Conservation (phyloP, 768 basidiomycete genomes). For the Xerocomus potaroensis region DNA sequence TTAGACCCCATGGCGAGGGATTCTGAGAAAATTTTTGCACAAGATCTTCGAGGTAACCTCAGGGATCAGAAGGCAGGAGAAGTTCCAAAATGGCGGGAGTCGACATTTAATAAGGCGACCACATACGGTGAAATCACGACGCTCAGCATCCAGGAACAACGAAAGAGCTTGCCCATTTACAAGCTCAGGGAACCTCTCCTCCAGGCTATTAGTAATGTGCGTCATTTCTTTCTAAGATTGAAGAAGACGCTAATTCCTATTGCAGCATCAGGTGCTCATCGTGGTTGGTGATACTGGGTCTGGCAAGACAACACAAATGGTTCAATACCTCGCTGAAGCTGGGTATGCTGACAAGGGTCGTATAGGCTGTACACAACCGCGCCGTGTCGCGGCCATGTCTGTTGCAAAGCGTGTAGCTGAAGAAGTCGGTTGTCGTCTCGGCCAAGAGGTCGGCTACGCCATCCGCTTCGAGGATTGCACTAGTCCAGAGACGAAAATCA, state of each 20-base stretch:
- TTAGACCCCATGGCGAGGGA: slow-evolving; percentile 95
- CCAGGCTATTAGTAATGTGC: slow-evolving; percentile 86
- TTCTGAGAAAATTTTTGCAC: slow-evolving; percentile 84
- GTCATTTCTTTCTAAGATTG: slow-evolving; percentile 1
- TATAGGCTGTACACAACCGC: slow-evolving; percentile 97
- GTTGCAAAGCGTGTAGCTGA: slow-evolving; percentile 98
- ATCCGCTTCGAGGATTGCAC: slow-evolving; percentile 99
- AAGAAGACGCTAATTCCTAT: slow-evolving; percentile 14
- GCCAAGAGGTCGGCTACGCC: slow-evolving; percentile 96
- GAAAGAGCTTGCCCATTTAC: slow-evolving; percentile 88
- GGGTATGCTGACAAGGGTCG: slow-evolving; percentile 88
- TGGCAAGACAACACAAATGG: slow-evolving; percentile 99
- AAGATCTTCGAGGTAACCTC: slow-evolving; percentile 80
- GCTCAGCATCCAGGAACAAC: slow-evolving; percentile 90
- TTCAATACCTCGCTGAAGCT: slow-evolving; percentile 93
- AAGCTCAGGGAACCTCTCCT: slow-evolving; percentile 89
- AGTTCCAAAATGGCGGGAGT: slow-evolving; percentile 86
- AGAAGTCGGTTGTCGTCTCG: slow-evolving; percentile 95
- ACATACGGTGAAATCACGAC: slow-evolving; percentile 92
- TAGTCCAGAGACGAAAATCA: slow-evolving; percentile 97
- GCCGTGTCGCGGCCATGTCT: slow-evolving; percentile 99
- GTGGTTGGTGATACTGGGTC: slow-evolving; percentile 99
- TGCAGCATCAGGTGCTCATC: slow-evolving; percentile 82
- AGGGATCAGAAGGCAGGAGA: slow-evolving; percentile 81
- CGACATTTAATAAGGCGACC: slow-evolving; percentile 91